A percentile compares a stretch with the other conserved stretches of the same genome.
Conservation (phyloP, 441 rosid species). For the Kokia cookei region DNA sequence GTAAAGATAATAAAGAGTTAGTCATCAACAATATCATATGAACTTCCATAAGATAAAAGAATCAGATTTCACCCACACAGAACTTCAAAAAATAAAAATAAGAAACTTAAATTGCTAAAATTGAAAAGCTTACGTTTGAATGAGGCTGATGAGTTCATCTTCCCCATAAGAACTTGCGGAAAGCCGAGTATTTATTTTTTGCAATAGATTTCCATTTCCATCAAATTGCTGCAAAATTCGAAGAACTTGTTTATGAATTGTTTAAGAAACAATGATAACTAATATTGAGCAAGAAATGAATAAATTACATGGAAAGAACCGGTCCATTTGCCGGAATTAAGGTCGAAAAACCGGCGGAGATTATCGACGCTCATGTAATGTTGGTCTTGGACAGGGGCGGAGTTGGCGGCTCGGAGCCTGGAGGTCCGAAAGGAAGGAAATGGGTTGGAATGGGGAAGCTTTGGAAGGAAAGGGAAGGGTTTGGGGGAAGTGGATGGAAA, state of each 20-base stretch:
- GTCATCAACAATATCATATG: not conserved
- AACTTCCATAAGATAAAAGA: not conserved
- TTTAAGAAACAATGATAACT: not conserved
- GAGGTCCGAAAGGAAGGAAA: constrained; percentile 17
- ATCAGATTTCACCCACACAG: not conserved
- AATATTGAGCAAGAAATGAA: not conserved
- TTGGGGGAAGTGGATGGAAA: not conserved
- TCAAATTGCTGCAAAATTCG: constrained; percentile 73
- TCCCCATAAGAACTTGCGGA: constrained; percentile 80
- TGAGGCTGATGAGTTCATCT: constrained; percentile 77
- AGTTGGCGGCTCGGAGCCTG: constrained; percentile 19
- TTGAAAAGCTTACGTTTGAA: constrained; percentile 65
- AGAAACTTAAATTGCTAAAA: too few relatives aligned
- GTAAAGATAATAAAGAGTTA: not conserved
- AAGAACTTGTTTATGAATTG: not conserved
- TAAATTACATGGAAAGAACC: constrained; percentile 70
- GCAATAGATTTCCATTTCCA: constrained; percentile 57
- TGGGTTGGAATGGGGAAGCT: not conserved
- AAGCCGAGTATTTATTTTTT: constrained; percentile 63
- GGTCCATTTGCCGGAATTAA: constrained; percentile 73
- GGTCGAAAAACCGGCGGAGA: constrained; percentile 59
- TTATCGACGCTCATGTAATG: constrained; percentile 60
- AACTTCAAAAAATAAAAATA: not conserved
- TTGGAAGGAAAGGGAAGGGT: constrained; percentile 8
- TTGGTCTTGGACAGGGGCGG: constrained; percentile 26